Conservation (phyloP, 352 stramenopile genomes). For the Pythium aristosporum region DNA sequence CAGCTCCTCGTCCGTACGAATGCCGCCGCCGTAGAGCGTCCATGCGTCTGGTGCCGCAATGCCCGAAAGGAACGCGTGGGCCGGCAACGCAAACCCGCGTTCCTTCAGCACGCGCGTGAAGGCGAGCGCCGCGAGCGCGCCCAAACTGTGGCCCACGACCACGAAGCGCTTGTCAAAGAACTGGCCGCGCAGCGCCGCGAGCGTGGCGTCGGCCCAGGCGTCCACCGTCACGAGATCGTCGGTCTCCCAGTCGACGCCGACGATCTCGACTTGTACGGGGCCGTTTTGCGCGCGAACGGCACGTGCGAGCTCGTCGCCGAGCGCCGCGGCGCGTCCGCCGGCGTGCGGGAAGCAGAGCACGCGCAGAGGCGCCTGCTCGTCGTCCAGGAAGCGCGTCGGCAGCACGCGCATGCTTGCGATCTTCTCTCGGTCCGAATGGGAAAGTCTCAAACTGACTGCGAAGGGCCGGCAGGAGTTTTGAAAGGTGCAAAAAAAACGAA, state of each 20-base stretch:
- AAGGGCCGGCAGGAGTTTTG: background rate
- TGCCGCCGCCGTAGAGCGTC: conserved; percentile 33
- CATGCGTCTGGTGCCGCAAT: conserved; percentile 8
- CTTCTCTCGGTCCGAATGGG: background rate
- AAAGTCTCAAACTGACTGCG: background rate
- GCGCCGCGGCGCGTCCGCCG: conserved; percentile 39
- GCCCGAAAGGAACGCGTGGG: conserved; percentile 24
- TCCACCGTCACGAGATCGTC: conserved; percentile 16
- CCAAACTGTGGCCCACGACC: conserved; percentile 65
- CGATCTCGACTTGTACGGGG: conserved; percentile 46
- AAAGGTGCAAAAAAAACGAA: no score
- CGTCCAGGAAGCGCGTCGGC: conserved; percentile 61
- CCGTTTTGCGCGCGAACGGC: conserved; percentile 33
- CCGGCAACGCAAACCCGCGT: conserved; percentile 46
- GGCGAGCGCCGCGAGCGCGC: conserved; percentile 55
- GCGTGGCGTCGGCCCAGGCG: conserved; percentile 37
- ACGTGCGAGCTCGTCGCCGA: conserved; percentile 45
- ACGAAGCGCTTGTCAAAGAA: conserved; percentile 82
- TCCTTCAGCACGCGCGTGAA: conserved; percentile 47
- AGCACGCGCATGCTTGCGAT: conserved; percentile 27
- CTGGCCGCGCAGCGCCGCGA: conserved; percentile 30
- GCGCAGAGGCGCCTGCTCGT: conserved; percentile 59
- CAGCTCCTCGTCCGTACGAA: conserved; percentile 35
- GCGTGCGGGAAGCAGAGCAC: conserved; percentile 64
- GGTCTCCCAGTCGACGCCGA: conserved; percentile 55